A percentile compares a stretch with the other conserved stretches of the same genome.
phyloP scores from a whole-genome alignment of 345 rosid species.

The Euclidium syriacum region DNA sequence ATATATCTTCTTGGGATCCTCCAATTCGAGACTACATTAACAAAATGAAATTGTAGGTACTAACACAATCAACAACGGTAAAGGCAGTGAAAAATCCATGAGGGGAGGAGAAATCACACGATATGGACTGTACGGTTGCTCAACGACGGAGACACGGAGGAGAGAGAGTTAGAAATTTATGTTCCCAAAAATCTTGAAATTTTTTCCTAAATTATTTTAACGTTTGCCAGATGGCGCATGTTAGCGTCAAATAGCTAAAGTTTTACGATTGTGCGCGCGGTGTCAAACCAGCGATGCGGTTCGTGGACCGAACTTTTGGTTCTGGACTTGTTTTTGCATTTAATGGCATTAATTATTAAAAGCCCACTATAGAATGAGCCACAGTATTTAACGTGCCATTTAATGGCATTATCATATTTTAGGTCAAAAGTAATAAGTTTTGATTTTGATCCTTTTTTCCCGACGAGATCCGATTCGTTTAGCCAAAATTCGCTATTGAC shows the following conservation, averaged over 20 bases:
- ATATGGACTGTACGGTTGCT: conserved; percentile 42
- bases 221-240: conserved; percentile 33
- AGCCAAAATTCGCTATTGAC: too few species aligned
- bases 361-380: neutral
- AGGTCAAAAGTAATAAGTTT: too few species aligned
- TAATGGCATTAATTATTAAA: neutral
- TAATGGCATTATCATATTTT: too few species aligned
- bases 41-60: neutral
- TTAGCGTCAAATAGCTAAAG: conserved; percentile 8
- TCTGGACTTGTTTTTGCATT: neutral
- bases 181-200: conserved; percentile 16
- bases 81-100: neutral
- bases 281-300: neutral
- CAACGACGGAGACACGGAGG: conserved; percentile 31
- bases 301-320: conserved; percentile 11
- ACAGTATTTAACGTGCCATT: too few species aligned
- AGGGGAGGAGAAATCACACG: neutral
- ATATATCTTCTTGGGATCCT: neutral
- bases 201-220: conserved; percentile 16
- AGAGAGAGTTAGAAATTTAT: conserved; percentile 2
- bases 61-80: neutral
- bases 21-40: conserved; percentile 15
- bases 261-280: conserved; percentile 18
- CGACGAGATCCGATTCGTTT: too few species aligned
- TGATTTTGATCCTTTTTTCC: too few species aligned